Percentiles rank a stretch among this genome's conserved stretches.
These are phyloP conservation scores for Aspergillus sp. DNA, from an alignment of 2,329 filamentous ascomycete genomes.

Conservation along the genomic window DNA sequence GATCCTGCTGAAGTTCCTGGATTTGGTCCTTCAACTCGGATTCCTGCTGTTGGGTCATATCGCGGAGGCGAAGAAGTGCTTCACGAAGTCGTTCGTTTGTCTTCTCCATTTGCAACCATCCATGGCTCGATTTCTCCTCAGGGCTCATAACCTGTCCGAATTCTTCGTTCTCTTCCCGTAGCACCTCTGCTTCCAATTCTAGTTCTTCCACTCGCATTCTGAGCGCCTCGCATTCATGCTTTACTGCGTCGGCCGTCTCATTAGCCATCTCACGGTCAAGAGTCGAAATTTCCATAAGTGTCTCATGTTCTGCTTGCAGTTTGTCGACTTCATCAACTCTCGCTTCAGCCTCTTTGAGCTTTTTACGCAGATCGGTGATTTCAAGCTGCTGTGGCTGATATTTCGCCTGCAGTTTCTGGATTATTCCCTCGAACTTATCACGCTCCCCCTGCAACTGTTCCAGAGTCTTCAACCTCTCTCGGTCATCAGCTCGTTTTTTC, in stretches of 20 bases:
- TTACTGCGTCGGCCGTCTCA: slow-evolving; percentile 80
- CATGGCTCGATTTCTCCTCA: slow-evolving; percentile 81
- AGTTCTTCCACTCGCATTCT: slow-evolving; percentile 79
- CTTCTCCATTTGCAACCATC: slow-evolving; percentile 88
- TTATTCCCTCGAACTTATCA: slow-evolving; percentile 67
- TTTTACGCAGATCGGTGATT: slow-evolving; percentile 70
- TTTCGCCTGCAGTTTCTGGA: slow-evolving; percentile 87
- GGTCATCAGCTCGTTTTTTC: slow-evolving; percentile 80
- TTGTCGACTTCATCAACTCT: slow-evolving; percentile 69
- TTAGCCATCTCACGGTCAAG: slow-evolving; percentile 96
- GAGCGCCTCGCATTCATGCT: slow-evolving; percentile 74
- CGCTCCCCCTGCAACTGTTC: slow-evolving; percentile 67
- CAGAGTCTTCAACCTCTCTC: slow-evolving; percentile 77
- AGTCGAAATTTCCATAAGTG: slow-evolving; percentile 79
- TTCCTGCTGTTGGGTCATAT: slow-evolving; percentile 84
- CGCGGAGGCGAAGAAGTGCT: slow-evolving; percentile 78
- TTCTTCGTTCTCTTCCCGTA: slow-evolving; percentile 84
- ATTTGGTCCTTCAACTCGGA: slow-evolving; percentile 74
- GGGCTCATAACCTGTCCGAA: slow-evolving; percentile 80
- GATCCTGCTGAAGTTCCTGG: slow-evolving; percentile 69
- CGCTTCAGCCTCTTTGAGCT: slow-evolving; percentile 72
- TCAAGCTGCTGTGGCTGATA: slow-evolving; percentile 84
- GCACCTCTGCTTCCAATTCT: slow-evolving; percentile 81
- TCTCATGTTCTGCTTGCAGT: slow-evolving; percentile 80
- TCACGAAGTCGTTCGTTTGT: slow-evolving; percentile 86